phyloP scores from a whole-genome alignment of 345 rosid genomes.

The Dipteronia dyeriana region DNA sequence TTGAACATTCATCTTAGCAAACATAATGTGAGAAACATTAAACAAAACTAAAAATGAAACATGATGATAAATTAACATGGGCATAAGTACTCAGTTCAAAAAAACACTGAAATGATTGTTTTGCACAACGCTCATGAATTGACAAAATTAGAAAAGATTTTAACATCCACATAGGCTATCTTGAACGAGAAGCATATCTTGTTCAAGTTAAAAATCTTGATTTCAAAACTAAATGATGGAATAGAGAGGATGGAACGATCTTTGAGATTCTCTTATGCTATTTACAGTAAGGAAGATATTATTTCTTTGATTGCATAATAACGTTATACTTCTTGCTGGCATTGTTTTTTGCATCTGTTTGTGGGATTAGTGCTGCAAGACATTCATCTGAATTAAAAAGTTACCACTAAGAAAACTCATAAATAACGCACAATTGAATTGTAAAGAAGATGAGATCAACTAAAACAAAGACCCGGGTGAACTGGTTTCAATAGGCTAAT shows the following conservation, averaged over 20 bases:
- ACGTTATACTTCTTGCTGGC: neutral
- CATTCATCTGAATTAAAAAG: neutral
- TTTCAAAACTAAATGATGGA: neutral
- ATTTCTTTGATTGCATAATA: neutral
- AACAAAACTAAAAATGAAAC: neutral
- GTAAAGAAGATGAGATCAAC: neutral
- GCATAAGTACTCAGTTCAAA: neutral
- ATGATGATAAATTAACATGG: neutral
- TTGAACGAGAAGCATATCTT: neutral
- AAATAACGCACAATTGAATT: neutral
- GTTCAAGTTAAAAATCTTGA: neutral
- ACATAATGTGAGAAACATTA: neutral
- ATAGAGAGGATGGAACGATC: neutral
- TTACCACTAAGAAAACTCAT: neutral
- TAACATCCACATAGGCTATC: neutral
- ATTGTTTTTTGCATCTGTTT: neutral
- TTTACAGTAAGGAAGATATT: neutral
- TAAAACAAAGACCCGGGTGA: neutral
- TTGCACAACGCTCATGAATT: neutral
- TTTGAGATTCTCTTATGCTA: neutral
- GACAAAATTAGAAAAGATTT: no score
- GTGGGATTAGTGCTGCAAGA: neutral
- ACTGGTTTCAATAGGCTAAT: neutral
- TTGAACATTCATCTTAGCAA: neutral
- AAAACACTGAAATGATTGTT: neutral